Conservation (phyloP, 164 flowering plant species). For the Magnolia officinalis region DNA sequence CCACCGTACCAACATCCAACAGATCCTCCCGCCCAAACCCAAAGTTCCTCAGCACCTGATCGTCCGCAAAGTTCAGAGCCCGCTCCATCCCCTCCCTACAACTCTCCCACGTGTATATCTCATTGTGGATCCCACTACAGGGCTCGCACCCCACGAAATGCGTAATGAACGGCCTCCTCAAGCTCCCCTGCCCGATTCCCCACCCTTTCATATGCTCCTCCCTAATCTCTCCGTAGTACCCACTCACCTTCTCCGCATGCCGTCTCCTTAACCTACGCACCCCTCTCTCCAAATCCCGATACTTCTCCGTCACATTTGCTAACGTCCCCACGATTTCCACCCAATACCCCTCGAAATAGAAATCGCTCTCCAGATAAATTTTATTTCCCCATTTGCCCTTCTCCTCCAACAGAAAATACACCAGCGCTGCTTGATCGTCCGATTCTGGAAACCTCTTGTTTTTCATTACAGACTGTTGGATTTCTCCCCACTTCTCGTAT, state of each 20-base stretch:
- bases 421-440: conserved; percentile 82
- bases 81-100: conserved; percentile 71
- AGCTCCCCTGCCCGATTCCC: conserved; percentile 39
- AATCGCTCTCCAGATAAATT: conserved; percentile 68
- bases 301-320: conserved; percentile 37
- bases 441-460: conserved; percentile 71
- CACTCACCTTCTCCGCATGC: conserved; percentile 73
- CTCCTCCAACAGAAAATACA: conserved; percentile 51
- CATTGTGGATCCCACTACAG: conserved; percentile 80
- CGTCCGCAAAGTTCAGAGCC: conserved; percentile 81
- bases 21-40: conserved; percentile 56
- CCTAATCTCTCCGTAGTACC: conserved; percentile 42
- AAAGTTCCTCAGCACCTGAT: conserved; percentile 75
- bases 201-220: conserved; percentile 43
- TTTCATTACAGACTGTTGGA: conserved; percentile 31
- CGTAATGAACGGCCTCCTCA: conserved; percentile 78
- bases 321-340: conserved; percentile 48
- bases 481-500: conserved; percentile 61
- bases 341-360: conserved; percentile 87
- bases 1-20: conserved; percentile 37
- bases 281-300: conserved; percentile 45
- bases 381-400: conserved; percentile 51
- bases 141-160: conserved; percentile 98
- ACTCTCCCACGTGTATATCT: conserved; percentile 51
- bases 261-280: conserved; percentile 43